Base-by-base conservation (phyloP, 306 rosid species). In the Castanopsis chinensis region DNA sequence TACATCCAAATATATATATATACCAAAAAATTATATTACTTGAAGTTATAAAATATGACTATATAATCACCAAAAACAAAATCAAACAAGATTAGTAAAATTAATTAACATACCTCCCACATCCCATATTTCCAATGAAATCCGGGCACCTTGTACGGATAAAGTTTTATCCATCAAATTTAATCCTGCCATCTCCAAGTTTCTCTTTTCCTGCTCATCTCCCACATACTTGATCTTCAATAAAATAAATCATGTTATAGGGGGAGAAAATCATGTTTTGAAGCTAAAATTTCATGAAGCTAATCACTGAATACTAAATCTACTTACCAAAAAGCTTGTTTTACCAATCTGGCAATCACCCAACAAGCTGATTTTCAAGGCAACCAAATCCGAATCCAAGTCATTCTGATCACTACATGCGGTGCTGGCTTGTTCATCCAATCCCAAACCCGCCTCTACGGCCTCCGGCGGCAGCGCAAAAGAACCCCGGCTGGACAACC, bases 261-360 rank as follows among this genome's bases (percentile, higher is more conserved):
- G 1, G 32, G 45, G 45, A 41, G 45, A 7, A 41, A 41, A 41
- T 41, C 45, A 41, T 41, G 12, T 41, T 0, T 41, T 41, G 45
- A 41, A 83, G 72, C 14, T 19, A 61, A 21, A 67, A 27, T 1
- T 37, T 21, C 23, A 37, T 6, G 23, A 58, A 18, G 32, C 3
- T 1, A 13, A 33, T 11, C 13, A 6, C 9, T 6, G 25, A 41
- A 23, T 51, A 6, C 43, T 61, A 9, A 45, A 21, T 35, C 10
- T 58, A 75, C 85, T 86, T 23, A 95, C 99, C 91, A 90, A 55
- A 85, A 95, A 95, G 74, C 94, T 93, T 35, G 99, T 95, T 85
- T 95, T 95, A 20, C 99, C 99, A 81, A 90, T 93, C 87, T 89
- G 90, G 83, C 92, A 89, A 86, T 95, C 99, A 21, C 99, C 99